Conservation (phyloP, 805 yeast species). For the Candida alai region DNA sequence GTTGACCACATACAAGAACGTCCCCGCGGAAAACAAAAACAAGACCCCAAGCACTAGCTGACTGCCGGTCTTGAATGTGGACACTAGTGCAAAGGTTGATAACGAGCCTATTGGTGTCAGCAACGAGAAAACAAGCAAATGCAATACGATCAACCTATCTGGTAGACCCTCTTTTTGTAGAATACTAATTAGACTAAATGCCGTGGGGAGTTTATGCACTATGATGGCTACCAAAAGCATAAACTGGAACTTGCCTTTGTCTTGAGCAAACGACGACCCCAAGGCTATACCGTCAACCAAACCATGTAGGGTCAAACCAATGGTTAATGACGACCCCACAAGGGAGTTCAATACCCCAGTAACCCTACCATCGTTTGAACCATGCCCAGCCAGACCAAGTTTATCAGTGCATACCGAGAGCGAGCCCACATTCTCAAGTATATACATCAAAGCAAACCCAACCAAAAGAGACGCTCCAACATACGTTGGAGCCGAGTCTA, state of each 20-base stretch:
- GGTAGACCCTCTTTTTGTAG: conserved; percentile 39
- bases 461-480: conserved; percentile 47
- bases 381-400: too few species aligned
- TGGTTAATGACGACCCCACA: conserved; percentile 44
- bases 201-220: conserved; percentile 72
- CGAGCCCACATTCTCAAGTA: conserved; percentile 38
- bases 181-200: conserved; percentile 61
- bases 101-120: conserved; percentile 62
- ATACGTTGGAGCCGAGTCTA: conserved; percentile 16
- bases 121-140: conserved; percentile 50
- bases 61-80: conserved; percentile 20
- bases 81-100: conserved; percentile 40
- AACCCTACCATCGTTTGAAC: too few species aligned
- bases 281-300: conserved; percentile 71
- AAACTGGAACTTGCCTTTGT: conserved; percentile 29
- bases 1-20: conserved; percentile 66
- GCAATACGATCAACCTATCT: conserved; percentile 33
- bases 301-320: conserved; percentile 65
- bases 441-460: conserved; percentile 54
- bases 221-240: conserved; percentile 55
- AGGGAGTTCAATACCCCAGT: conserved; percentile 1
- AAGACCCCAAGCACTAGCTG: conserved; percentile 50
- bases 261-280: conserved; percentile 49
- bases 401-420: neutral
- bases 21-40: conserved; percentile 64